Evolutionary conservation across 2,329 filamentous ascomycete genomes (phyloP), one percentile per base, ranked within the genome.

Genomic region (Scortechinia acanthostroma): DNA sequence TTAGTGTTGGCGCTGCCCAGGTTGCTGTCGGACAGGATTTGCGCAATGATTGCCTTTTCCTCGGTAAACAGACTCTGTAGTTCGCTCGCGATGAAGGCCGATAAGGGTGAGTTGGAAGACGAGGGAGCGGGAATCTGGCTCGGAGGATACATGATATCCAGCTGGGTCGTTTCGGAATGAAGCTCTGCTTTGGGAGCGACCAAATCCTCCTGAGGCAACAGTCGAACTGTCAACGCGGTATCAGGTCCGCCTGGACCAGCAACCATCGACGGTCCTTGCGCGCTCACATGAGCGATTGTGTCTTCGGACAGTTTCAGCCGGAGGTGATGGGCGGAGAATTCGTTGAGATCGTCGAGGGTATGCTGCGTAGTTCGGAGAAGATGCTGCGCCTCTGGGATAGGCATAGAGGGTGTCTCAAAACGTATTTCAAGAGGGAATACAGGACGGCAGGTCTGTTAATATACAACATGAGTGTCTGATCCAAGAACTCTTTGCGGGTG

Each of bases 391-490:
- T 84, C 78, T 42, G 69, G 58, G 6, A 67, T 59, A 30, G 71
- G 64, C 45, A 83, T 55, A 14, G 63, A 64, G 5, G 74, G 69
- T 13, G 78, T 71, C 51, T 80, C 71, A 47, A 87, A 69, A 33
- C 74, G 73, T 51, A 88, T 80, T 45, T 78, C 73, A 21, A 88
- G 65, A n/a, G 83, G 83, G 54, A 86, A 86, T 16, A 81, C 77
- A 43, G 82, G 77, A 54, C 76, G 75, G 61, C 82, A 86, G 49
- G 75, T 71, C 83, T 87, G 46, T 46, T 56, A 35, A 52, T 48
- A 42, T 33, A 21, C 40, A 20, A 37, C 10, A 43, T 21, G 43
- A 46, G n/a, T 30, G 10, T 10, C 10, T 19, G 35, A 40, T 10
- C 6, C 17, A 10, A 19, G 17, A 40, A 40, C 6, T 19, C 35